phyloP scores from a whole-genome alignment of 768 basidiomycete genomes.

The Termitomyces eurrhizus region DNA sequence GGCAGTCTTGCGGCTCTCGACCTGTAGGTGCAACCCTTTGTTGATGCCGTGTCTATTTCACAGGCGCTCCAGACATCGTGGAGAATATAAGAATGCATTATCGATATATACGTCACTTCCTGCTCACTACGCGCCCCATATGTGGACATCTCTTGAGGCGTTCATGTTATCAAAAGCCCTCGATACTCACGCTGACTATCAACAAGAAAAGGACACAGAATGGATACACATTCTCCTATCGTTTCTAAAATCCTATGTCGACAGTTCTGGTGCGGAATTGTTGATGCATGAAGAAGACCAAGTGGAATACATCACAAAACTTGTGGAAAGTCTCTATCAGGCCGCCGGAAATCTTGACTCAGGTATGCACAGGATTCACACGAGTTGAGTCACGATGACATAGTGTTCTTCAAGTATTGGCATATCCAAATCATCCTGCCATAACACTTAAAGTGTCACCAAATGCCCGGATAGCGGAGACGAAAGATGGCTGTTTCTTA shows the following conservation, averaged over 20 bases:
- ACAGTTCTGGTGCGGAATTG: slow-evolving; percentile 48
- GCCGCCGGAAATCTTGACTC: slow-evolving; percentile 50
- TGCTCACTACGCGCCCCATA: slow-evolving; percentile 78
- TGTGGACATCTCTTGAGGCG: slow-evolving; percentile 77
- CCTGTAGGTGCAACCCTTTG: slow-evolving; percentile 50
- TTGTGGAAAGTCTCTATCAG: slow-evolving; percentile 46
- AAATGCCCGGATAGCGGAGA: slow-evolving; percentile 48
- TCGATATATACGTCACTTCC: slow-evolving; percentile 77
- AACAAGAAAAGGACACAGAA: slow-evolving; percentile 61
- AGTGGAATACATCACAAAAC: slow-evolving; percentile 43
- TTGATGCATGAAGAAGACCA: slow-evolving; percentile 51
- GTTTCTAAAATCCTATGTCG: slow-evolving; percentile 68
- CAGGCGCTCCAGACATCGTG: slow-evolving; percentile 53
- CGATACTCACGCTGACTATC: slow-evolving; percentile 56
- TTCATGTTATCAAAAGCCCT: slow-evolving; percentile 76
- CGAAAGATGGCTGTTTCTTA: slow-evolving; percentile 63
- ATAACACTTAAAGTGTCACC: slow-evolving; percentile 48
- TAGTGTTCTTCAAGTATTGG: slow-evolving; percentile 45
- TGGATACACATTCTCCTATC: slow-evolving; percentile 79
- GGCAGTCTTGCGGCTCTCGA: slow-evolving; percentile 87
- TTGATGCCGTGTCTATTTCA: neutral
- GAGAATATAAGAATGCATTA: slow-evolving; percentile 57
- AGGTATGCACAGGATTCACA: slow-evolving; percentile 33
- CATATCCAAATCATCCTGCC: slow-evolving; percentile 66
- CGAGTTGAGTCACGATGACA: neutral